These are phyloP conservation scores for Talaromyces atroroseus DNA, from an alignment of 2,329 filamentous ascomycete genomes.

Conservation along the genomic window DNA sequence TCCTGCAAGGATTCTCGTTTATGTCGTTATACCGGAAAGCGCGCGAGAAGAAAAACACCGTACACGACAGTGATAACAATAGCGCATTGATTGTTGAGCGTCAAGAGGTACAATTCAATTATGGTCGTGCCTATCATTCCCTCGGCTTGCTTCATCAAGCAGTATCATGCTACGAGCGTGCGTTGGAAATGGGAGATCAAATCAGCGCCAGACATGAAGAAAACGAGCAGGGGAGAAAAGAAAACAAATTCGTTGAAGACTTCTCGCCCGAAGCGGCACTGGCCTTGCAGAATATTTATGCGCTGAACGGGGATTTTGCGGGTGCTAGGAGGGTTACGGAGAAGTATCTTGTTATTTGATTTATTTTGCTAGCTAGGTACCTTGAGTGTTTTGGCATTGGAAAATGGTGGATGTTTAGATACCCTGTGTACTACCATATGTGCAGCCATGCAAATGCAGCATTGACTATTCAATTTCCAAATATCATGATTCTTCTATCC, in stretches of 20 bases:
- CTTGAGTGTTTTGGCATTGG: not conserved
- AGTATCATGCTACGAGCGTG: slow-evolving; percentile 62
- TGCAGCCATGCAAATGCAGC: not conserved
- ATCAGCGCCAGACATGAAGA: slow-evolving; percentile 25
- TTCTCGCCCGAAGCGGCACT: slow-evolving; percentile 67
- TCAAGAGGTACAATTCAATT: slow-evolving; percentile 78
- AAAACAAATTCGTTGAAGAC: slow-evolving; percentile 44
- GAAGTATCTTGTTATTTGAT: slow-evolving; percentile 51
- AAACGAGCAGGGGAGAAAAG: not conserved
- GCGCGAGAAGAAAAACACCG: slow-evolving; percentile 38
- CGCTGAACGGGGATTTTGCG: slow-evolving; percentile 57
- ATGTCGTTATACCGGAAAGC: slow-evolving; percentile 66
- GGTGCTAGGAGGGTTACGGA: slow-evolving; percentile 58
- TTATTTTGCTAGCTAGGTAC: not conserved
- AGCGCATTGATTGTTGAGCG: slow-evolving; percentile 42
- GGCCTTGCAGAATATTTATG: slow-evolving; percentile 64
- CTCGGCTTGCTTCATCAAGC: slow-evolving; percentile 70
- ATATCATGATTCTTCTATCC: not conserved
- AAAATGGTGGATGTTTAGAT: not conserved
- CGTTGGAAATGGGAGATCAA: slow-evolving; percentile 46
- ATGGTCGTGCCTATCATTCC: slow-evolving; percentile 69
- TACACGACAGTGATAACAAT: not conserved
- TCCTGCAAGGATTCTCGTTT: slow-evolving; percentile 80
- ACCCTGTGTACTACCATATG: too few relatives aligned
- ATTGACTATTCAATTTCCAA: not conserved